phyloP scores from a whole-genome alignment of 2,329 filamentous ascomycete species.

The Pseudocercospora fijiensis region DNA sequence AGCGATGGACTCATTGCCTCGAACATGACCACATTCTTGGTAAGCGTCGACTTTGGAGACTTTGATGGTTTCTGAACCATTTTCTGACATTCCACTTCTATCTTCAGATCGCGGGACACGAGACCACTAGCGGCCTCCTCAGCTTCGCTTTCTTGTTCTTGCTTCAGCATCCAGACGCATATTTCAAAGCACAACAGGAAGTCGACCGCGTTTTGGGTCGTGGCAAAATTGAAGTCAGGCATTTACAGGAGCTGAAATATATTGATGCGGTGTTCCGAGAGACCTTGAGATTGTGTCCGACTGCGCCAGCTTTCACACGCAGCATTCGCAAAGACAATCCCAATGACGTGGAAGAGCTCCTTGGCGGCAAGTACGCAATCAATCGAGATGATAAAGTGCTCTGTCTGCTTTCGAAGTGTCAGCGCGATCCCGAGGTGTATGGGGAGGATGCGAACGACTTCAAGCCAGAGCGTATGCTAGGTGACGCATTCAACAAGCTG shows the following conservation, averaged over 20 bases:
- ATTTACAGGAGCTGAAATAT: constrained; percentile 64
- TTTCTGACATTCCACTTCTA: too few relatives aligned
- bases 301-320: constrained; percentile 49
- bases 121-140: not conserved
- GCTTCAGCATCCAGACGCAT: constrained; percentile 60
- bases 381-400: constrained; percentile 53
- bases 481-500: constrained; percentile 60
- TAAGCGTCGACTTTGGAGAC: too few relatives aligned
- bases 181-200: constrained; percentile 63
- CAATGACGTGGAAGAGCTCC: constrained; percentile 34
- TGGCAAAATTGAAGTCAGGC: constrained; percentile 58
- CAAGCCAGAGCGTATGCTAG: constrained; percentile 69
- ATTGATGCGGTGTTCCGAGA: constrained; percentile 64
- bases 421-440: constrained; percentile 63
- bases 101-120: not conserved
- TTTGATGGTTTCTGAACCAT: too few relatives aligned
- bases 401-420: constrained; percentile 54
- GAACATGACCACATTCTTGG: not conserved
- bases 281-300: constrained; percentile 59
- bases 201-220: constrained; percentile 64
- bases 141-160: constrained; percentile 56
- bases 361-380: constrained; percentile 62
- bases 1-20: constrained; percentile 55
- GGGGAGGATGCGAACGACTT: constrained; percentile 66
- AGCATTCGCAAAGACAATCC: constrained; percentile 47